These are phyloP conservation scores for Lachancea fermentati DNA, from an alignment of 805 yeast genomes.

Conservation along the genomic window DNA sequence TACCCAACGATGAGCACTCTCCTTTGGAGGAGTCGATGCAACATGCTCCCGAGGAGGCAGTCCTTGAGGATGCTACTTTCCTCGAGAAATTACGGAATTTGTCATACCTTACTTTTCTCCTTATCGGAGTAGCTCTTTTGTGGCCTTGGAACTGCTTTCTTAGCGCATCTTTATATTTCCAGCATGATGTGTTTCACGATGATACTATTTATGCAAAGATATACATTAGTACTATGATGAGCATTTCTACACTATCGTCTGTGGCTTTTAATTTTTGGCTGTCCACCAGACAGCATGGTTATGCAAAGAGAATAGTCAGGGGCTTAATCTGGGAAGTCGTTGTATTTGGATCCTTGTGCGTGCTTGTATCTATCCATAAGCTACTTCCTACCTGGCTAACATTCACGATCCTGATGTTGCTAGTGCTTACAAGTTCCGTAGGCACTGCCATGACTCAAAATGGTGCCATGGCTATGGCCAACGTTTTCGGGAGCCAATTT, in stretches of 20 bases:
- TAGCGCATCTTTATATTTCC: conserved; percentile 79
- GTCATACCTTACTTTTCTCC: conserved; percentile 52
- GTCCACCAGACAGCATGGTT: conserved; percentile 58
- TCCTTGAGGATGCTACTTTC: conserved; percentile 12
- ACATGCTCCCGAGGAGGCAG: conserved; percentile 1
- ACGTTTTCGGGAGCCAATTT: conserved; percentile 64
- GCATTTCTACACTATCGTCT: conserved; percentile 68
- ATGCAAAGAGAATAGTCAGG: conserved; percentile 46
- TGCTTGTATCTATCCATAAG: conserved; percentile 23
- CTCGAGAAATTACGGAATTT: conserved; percentile 17
- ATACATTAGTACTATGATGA: conserved; percentile 84
- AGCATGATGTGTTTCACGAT: conserved; percentile 46
- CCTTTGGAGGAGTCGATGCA: background rate
- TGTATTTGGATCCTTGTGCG: conserved; percentile 52
- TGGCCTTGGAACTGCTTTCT: conserved; percentile 98
- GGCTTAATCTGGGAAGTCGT: conserved; percentile 57
- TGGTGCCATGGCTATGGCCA: conserved; percentile 83
- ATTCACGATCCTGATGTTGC: conserved; percentile 50
- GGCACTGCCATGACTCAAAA: conserved; percentile 85
- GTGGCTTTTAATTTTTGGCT: conserved; percentile 53
- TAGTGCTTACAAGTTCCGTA: conserved; percentile 59
- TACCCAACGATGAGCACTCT: background rate
- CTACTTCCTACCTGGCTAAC: conserved; percentile 17
- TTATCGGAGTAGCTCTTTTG: conserved; percentile 70
- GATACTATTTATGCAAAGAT: conserved; percentile 46